Evolutionary conservation across 306 rosid genomes (phyloP), one percentile per base, ranked within the genome.

Genomic region (Cicer arietinum): DNA sequence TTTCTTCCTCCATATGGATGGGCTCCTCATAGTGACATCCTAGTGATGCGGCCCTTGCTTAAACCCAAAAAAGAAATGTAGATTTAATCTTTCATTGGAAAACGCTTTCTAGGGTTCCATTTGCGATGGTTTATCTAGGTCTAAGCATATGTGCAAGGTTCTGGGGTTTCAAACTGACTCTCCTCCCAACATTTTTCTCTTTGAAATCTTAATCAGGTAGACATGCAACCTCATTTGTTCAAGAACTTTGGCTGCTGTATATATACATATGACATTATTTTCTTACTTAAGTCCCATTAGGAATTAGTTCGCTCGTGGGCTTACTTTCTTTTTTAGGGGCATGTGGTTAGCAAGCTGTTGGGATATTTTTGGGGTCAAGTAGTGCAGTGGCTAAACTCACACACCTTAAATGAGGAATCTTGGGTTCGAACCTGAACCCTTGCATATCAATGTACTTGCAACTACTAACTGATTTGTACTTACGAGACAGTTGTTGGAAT

Each of bases 131-230:
- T 51, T 51, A 17, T 50, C 63, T 50, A 51, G 52, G 71, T 42
- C 16, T 14, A 20, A 63, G 45, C 73, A 39, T 46, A 61, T 74
- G 50, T 74, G 41, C 60, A 60, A 47, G 51, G 20, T 75, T 75
- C 22, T 8, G 41, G 37, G 51, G 18, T 64, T 18, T 40, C 64
- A 64, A 40, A 50, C 79, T 20, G 65, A 48, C 45, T 43, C 50
- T 10, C 58, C 58, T 57, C 44, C 51, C 10, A n/a, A 45, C 12
- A 40, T 54, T 59, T 48, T 58, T 47, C 44, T 58, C 47, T 46
- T 4, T 4, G 75, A 58, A 75, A 64, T 75, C 72, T 39, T 51
- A 12, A 47, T 74, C 30, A 10, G 41, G 69, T 46, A 64, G 72
- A 7, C 22, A 16, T 35, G n/a, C 52, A 53, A 37, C 67, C 45